Conservation (phyloP, 192 early-diverging fungal species). For the Coemansia sp. region DNA sequence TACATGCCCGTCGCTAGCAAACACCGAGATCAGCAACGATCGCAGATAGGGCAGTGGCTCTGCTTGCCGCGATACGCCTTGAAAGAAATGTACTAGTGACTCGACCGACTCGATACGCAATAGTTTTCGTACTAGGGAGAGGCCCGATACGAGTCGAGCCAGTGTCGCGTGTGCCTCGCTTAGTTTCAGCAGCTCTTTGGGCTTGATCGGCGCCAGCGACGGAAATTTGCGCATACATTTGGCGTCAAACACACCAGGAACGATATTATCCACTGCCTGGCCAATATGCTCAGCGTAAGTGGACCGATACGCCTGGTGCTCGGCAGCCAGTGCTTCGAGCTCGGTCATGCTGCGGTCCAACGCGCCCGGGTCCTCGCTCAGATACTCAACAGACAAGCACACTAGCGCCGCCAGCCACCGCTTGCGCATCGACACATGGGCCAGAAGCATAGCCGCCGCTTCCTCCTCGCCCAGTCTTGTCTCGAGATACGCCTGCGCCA, state of each 20-base stretch:
- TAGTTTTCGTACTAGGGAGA: slow-evolving; percentile 16
- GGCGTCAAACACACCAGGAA: slow-evolving; percentile 39
- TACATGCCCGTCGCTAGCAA: slow-evolving; percentile 15
- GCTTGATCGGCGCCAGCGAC: slow-evolving; percentile 42
- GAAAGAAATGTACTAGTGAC: slow-evolving; percentile 27
- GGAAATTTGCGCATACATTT: slow-evolving; percentile 52
- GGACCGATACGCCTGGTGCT: slow-evolving; percentile 2
- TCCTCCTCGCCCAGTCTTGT: not conserved
- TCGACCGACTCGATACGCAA: slow-evolving; percentile 22
- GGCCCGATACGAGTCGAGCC: slow-evolving; percentile 12
- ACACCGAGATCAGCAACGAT: slow-evolving; percentile 37
- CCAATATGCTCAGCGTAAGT: not conserved
- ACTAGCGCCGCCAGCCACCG: slow-evolving; percentile 29
- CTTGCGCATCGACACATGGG: slow-evolving; percentile 20
- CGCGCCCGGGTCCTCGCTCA: slow-evolving; percentile 21
- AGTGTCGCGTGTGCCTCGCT: slow-evolving; percentile 14
- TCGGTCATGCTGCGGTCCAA: not conserved
- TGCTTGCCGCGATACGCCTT: slow-evolving; percentile 1
- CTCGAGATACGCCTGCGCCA: slow-evolving; percentile 11
- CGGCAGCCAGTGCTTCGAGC: slow-evolving; percentile 6
- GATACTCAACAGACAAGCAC: slow-evolving; percentile 13
- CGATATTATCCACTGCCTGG: not conserved
- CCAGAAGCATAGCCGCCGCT: slow-evolving; percentile 16
- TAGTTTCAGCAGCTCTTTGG: slow-evolving; percentile 18
- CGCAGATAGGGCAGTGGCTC: slow-evolving; percentile 29